These are phyloP conservation scores for Dendrocalamus latiflorus DNA, from an alignment of 202 grass and related monocot species.

Conservation along the genomic window DNA sequence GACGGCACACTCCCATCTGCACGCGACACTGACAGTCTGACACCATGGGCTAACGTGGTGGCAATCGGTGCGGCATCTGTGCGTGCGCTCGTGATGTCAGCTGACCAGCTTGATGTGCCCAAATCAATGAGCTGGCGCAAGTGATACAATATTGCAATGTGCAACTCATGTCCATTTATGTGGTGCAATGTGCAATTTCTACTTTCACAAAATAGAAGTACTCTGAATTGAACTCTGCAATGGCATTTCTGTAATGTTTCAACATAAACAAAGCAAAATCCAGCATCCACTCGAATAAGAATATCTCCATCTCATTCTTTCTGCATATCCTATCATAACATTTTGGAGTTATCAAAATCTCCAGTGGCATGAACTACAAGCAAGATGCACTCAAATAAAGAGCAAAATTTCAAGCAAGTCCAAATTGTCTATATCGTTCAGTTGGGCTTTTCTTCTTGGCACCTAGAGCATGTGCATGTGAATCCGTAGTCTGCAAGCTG, in stretches of 20 bases:
- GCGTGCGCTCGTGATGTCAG: neutral
- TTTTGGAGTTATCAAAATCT: neutral
- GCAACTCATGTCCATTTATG: neutral
- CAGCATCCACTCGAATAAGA: neutral
- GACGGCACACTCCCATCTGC: neutral
- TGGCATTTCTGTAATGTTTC: neutral
- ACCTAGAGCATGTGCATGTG: conserved; percentile 64
- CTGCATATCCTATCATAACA: neutral
- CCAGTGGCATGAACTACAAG: neutral
- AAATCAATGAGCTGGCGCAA: neutral
- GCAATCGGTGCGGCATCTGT: too few species aligned
- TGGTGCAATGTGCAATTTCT: neutral
- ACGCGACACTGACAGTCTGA: too few species aligned
- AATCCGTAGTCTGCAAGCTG: conserved; percentile 88
- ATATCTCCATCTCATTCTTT: neutral
- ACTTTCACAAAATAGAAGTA: neutral
- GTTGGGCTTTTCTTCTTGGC: conserved; percentile 51
- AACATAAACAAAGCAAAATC: neutral
- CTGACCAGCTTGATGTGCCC: neutral
- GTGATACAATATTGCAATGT: neutral
- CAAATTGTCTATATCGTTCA: neutral
- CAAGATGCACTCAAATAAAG: neutral
- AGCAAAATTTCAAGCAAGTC: neutral
- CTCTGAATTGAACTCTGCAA: neutral
- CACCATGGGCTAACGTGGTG: too few species aligned